Evolutionary conservation across 2,329 filamentous ascomycete species (phyloP).

Genomic region (Ramularia endophylla): DNA sequence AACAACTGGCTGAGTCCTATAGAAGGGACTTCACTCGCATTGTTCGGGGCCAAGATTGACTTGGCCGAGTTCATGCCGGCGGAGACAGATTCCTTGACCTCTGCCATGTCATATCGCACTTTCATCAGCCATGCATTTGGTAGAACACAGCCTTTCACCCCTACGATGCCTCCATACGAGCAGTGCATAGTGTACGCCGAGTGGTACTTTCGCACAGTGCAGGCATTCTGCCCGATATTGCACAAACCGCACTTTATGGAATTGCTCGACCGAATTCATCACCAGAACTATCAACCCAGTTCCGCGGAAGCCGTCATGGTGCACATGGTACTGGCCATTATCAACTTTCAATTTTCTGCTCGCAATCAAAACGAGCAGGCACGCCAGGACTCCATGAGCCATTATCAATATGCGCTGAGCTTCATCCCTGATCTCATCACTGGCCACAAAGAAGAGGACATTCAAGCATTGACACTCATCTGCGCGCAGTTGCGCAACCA

Average conservation of each 20-base stretch:
- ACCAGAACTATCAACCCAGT: constrained; percentile 54
- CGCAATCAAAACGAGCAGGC: constrained; percentile 56
- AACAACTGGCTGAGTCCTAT: constrained; percentile 65
- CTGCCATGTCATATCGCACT: constrained; percentile 62
- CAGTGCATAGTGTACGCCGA: constrained; percentile 64
- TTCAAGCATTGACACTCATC: constrained; percentile 69
- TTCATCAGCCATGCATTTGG: constrained; percentile 62
- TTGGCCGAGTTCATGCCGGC: constrained; percentile 64
- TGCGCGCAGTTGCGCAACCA: constrained; percentile 68
- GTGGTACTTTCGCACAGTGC: constrained; percentile 69
- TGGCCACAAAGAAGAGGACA: constrained; percentile 57
- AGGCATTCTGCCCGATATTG: constrained; percentile 68
- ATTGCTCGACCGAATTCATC: constrained; percentile 63
- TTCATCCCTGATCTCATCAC: constrained; percentile 61
- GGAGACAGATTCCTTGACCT: constrained; percentile 57
- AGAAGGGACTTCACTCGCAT: constrained; percentile 67
- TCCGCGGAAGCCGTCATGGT: constrained; percentile 62
- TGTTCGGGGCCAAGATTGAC: constrained; percentile 75
- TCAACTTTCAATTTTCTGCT: constrained; percentile 70
- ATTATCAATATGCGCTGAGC: constrained; percentile 70
- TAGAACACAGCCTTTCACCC: constrained; percentile 48
- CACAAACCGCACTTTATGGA: constrained; percentile 68
- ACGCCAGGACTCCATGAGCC: constrained; percentile 63
- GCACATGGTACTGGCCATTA: constrained; percentile 73
- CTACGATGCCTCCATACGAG: constrained; percentile 57